These are phyloP conservation scores for Trichopus zeylanicus DNA, from an alignment of 116 monocot species.

Conservation along the genomic window DNA sequence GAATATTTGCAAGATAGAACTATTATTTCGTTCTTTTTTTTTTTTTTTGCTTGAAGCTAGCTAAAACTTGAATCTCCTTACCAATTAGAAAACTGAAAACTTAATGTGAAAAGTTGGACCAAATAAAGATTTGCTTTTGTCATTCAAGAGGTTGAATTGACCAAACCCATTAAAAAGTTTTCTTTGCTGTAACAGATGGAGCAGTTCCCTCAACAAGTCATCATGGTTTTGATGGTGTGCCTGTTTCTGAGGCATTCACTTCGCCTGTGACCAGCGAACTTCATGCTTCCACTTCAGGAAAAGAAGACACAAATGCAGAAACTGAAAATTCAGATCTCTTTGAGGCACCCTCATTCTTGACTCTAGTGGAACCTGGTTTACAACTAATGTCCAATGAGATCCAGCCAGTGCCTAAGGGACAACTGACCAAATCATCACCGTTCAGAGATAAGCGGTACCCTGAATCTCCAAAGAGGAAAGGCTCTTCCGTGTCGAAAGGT, in stretches of 20 bases:
- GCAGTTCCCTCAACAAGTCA: not conserved
- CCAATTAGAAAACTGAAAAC: too few relatives aligned
- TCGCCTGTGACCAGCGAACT: not conserved
- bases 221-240: not conserved
- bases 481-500: too few relatives aligned
- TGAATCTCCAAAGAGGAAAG: not conserved
- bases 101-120: too few relatives aligned
- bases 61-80: too few relatives aligned
- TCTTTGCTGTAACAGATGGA: not conserved
- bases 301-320: not conserved
- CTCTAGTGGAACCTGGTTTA: not conserved
- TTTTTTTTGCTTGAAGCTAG: too few relatives aligned
- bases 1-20: too few relatives aligned
- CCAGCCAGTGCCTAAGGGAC: not conserved
- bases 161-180: not conserved
- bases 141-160: too few relatives aligned
- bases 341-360: not conserved
- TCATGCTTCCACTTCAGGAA: not conserved
- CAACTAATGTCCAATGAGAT: not conserved
- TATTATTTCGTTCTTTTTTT: too few relatives aligned
- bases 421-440: not conserved
- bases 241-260: not conserved
- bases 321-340: not conserved
- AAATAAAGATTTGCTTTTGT: too few relatives aligned
- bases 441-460: not conserved